These are phyloP conservation scores for Ceratocystis destructans DNA, from an alignment of 2,329 filamentous ascomycete species.

Conservation along the genomic window DNA sequence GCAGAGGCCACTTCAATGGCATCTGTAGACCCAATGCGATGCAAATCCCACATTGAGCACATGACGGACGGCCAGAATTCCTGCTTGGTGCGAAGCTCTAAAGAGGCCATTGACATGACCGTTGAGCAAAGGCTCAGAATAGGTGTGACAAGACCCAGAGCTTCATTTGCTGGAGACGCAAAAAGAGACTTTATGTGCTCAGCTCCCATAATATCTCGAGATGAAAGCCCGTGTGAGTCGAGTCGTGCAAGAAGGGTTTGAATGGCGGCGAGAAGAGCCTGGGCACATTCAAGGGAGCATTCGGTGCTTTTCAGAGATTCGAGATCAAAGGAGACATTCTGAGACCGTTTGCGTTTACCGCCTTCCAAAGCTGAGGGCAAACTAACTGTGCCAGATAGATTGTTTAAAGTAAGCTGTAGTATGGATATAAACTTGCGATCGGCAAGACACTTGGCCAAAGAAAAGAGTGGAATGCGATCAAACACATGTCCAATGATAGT, in stretches of 20 bases:
- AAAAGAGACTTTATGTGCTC: slow-evolving; percentile 47
- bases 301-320: slow-evolving; percentile 29
- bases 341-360: slow-evolving; percentile 35
- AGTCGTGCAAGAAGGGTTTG: slow-evolving; percentile 35
- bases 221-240: slow-evolving; percentile 26
- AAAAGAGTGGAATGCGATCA: slow-evolving; percentile 51
- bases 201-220: slow-evolving; percentile 38
- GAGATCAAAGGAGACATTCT: slow-evolving; percentile 27
- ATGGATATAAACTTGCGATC: slow-evolving; percentile 55
- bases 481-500: slow-evolving; percentile 47
- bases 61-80: slow-evolving; percentile 36
- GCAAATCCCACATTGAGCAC: slow-evolving; percentile 39
- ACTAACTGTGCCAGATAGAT: slow-evolving; percentile 31
- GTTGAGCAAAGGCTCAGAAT: slow-evolving; percentile 34
- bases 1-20: slow-evolving; percentile 35
- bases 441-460: slow-evolving; percentile 55
- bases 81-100: slow-evolving; percentile 28
- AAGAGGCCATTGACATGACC: slow-evolving; percentile 26
- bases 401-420: slow-evolving; percentile 51
- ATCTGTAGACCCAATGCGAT: slow-evolving; percentile 37
- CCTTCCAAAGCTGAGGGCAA: slow-evolving; percentile 23
- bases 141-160: slow-evolving; percentile 33
- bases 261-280: slow-evolving; percentile 36
- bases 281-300: slow-evolving; percentile 34
- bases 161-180: slow-evolving; percentile 35